phyloP scores from a whole-genome alignment of 1,139 yeast genomes.

The Sugiyamaella japonica region DNA sequence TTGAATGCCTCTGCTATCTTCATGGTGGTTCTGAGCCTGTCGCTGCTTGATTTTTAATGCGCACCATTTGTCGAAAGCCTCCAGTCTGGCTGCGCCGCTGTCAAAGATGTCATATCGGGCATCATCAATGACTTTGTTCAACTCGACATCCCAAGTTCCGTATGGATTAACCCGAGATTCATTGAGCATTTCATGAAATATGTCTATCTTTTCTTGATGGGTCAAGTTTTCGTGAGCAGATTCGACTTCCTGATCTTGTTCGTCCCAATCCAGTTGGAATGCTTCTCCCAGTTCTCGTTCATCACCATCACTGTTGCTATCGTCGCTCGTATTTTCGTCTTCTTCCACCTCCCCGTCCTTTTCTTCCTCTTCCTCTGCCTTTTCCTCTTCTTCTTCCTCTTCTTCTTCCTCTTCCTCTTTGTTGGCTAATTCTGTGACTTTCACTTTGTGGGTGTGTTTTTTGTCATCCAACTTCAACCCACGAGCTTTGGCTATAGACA shows the following conservation, averaged over 20 bases:
- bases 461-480: slow-evolving; percentile 39
- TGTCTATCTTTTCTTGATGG: slow-evolving; percentile 17
- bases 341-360: neutral
- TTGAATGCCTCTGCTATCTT: neutral
- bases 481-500: slow-evolving; percentile 49
- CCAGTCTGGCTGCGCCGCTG: slow-evolving; percentile 40
- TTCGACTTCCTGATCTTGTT: slow-evolving; percentile 24
- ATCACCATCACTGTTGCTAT: slow-evolving; percentile 21
- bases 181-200: slow-evolving; percentile 39
- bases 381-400: slow-evolving; percentile 6
- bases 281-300: slow-evolving; percentile 20
- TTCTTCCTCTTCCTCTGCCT: slow-evolving; percentile 8
- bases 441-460: neutral
- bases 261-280: slow-evolving; percentile 22
- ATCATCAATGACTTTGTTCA: slow-evolving; percentile 43
- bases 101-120: slow-evolving; percentile 45
- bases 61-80: slow-evolving; percentile 49
- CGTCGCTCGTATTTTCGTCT: slow-evolving; percentile 10
- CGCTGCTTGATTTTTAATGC: slow-evolving; percentile 26
- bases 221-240: slow-evolving; percentile 21
- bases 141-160: slow-evolving; percentile 51
- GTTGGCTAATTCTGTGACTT: neutral
- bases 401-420: slow-evolving; percentile 10
- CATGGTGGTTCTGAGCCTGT: neutral
- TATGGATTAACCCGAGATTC: slow-evolving; percentile 43